These are phyloP conservation scores for Pythium utonaiense DNA, from an alignment of 352 stramenopile genomes.

Conservation along the genomic window DNA sequence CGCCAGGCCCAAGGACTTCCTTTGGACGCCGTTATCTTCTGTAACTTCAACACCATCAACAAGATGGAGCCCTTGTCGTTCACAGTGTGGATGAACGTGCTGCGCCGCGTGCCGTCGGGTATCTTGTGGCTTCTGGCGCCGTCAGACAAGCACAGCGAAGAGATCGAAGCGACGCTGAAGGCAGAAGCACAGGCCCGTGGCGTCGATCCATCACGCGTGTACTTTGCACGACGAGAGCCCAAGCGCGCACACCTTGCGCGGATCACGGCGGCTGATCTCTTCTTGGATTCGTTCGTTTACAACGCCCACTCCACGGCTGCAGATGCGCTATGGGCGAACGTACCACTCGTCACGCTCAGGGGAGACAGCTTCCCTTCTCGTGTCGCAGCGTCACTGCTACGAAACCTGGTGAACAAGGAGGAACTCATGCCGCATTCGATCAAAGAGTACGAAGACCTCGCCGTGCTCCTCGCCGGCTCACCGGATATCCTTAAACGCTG, in stretches of 20 bases:
- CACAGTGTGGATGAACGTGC: conserved; percentile 83
- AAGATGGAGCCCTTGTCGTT: conserved; percentile 93
- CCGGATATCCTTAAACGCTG: conserved; percentile 22
- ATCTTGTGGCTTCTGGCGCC: conserved; percentile 86
- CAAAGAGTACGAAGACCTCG: conserved; percentile 70
- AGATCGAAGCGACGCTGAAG: conserved; percentile 40
- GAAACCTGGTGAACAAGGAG: conserved; percentile 28
- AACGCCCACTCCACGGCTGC: conserved; percentile 94
- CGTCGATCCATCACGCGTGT: conserved; percentile 50
- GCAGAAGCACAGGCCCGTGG: conserved; percentile 62
- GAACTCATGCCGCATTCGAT: conserved; percentile 45
- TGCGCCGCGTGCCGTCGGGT: conserved; percentile 76
- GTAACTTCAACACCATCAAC: conserved; percentile 93
- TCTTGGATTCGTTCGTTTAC: conserved; percentile 95
- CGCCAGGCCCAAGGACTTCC: conserved; percentile 26
- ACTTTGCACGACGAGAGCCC: conserved; percentile 61
- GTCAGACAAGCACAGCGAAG: conserved; percentile 14
- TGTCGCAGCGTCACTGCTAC: conserved; percentile 59
- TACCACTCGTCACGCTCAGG: conserved; percentile 89
- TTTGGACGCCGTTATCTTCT: conserved; percentile 54
- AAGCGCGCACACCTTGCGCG: conserved; percentile 81
- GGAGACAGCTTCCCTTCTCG: conserved; percentile 69
- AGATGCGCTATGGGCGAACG: conserved; percentile 85
- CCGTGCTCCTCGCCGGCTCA: conserved; percentile 41
- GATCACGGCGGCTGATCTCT: conserved; percentile 84